phyloP scores from a whole-genome alignment of 768 basidiomycete genomes.

The Tephrocybe sp. region DNA sequence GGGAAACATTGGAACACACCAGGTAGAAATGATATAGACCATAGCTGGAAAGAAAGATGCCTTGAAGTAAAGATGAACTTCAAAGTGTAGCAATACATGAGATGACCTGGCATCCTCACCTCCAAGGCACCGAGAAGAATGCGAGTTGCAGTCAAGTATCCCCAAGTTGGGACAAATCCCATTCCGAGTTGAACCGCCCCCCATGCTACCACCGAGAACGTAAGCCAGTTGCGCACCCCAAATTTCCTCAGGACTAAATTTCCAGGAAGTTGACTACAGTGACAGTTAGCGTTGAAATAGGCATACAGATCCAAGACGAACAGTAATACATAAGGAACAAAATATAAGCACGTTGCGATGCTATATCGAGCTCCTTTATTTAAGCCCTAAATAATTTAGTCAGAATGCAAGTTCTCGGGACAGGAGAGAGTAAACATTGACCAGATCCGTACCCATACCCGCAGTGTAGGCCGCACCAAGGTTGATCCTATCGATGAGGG shows the following conservation, averaged over 20 bases:
- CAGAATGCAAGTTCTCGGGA: constrained; percentile 8
- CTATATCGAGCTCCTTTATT: constrained; percentile 34
- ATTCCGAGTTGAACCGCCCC: constrained; percentile 42
- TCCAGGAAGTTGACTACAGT: constrained; percentile 41
- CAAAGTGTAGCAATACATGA: neutral
- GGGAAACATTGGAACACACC: constrained; percentile 24
- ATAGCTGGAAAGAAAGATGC: constrained; percentile 46
- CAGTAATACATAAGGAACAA: constrained; percentile 45
- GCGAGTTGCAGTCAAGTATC: constrained; percentile 36
- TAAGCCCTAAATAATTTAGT: constrained; percentile 26
- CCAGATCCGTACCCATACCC: constrained; percentile 41
- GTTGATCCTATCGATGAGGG: constrained; percentile 43
- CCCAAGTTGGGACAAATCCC: constrained; percentile 43
- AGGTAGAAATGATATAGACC: constrained; percentile 45
- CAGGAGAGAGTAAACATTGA: constrained; percentile 6
- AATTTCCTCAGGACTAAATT: constrained; percentile 41
- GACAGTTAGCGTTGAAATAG: constrained; percentile 1
- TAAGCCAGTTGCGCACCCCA: constrained; percentile 43
- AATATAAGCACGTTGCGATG: constrained; percentile 41
- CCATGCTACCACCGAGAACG: constrained; percentile 40
- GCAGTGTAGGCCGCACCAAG: constrained; percentile 41
- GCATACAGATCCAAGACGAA: constrained; percentile 16
- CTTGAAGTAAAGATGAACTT: constrained; percentile 22
- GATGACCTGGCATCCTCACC: constrained; percentile 21
- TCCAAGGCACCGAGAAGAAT: constrained; percentile 45